Percentiles rank a stretch among this genome's conserved stretches.
Conservation (phyloP, 108 stramenopile species). For the Phaeodactylum tricornutum region DNA sequence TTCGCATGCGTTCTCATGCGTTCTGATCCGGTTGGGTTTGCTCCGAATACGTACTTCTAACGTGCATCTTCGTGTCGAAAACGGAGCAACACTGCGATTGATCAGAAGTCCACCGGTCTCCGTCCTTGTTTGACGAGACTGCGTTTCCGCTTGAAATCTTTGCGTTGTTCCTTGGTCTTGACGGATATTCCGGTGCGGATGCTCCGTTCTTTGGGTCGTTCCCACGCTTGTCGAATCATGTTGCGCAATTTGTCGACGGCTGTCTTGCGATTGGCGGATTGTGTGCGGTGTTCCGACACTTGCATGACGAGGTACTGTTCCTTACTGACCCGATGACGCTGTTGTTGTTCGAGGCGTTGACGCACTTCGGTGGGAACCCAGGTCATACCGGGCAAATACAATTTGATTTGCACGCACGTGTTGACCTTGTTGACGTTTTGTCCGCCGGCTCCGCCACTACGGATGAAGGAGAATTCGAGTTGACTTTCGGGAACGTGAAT, state of each 20-base stretch:
- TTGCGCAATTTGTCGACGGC: conserved; percentile 67
- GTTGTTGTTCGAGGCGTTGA: conserved; percentile 50
- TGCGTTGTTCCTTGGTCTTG: conserved; percentile 46
- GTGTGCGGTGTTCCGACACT: conserved; percentile 83
- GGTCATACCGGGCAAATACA: conserved; percentile 47
- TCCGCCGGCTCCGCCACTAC: conserved; percentile 76
- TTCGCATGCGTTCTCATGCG: background rate
- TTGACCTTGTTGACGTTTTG: conserved; percentile 95
- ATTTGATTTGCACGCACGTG: conserved; percentile 83
- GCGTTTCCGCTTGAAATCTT: conserved; percentile 47
- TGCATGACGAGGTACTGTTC: conserved; percentile 63
- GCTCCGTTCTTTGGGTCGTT: conserved; percentile 63
- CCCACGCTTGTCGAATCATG: conserved; percentile 50
- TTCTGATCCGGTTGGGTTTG: background rate
- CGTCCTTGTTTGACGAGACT: conserved; percentile 45
- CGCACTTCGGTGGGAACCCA: conserved; percentile 84
- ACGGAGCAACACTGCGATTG: background rate
- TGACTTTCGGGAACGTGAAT: conserved; percentile 59
- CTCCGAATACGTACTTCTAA: background rate
- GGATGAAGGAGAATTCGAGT: conserved; percentile 36
- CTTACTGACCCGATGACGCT: conserved; percentile 74
- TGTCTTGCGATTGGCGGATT: conserved; percentile 67
- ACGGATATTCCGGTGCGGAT: conserved; percentile 50
- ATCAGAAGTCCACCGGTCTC: conserved; percentile 48
- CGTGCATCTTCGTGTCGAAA: background rate